Evolutionary conservation across 2,329 filamentous ascomycete genomes (phyloP).

Genomic region (Hymenoscyphus occultus): DNA sequence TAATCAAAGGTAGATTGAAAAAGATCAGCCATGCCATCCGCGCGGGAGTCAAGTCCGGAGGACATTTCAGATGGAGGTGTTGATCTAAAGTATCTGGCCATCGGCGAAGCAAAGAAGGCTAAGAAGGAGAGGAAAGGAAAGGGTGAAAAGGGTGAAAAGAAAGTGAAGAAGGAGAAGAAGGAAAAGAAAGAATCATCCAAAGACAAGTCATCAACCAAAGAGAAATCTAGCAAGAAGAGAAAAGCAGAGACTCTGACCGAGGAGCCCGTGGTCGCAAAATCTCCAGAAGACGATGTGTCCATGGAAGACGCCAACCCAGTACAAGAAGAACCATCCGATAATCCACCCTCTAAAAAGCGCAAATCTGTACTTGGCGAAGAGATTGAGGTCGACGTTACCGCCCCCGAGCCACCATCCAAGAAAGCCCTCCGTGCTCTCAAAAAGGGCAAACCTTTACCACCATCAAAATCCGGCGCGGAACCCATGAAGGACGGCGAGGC

Average conservation of each 20-base stretch:
- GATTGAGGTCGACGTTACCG: conserved; percentile 83
- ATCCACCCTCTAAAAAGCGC: conserved; percentile 55
- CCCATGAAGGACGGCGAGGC: conserved; percentile 39
- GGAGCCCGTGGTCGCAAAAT: conserved; percentile 10
- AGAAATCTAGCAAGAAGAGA: conserved; percentile 32
- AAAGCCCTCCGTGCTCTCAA: conserved; percentile 87
- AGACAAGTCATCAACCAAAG: conserved; percentile 30
- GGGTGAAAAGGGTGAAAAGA: conserved; percentile 3
- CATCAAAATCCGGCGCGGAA: conserved; percentile 44
- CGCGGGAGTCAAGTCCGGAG: not conserved
- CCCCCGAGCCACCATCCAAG: conserved; percentile 94
- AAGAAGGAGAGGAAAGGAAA: not conserved
- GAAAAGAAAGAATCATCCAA: conserved; percentile 11
- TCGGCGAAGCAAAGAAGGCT: not conserved
- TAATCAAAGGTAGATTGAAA: not conserved
- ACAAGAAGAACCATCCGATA: conserved; percentile 12
- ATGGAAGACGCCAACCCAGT: conserved; percentile 5
- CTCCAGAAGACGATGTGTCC: conserved; percentile 1
- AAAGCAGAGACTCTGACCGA: conserved; percentile 23
- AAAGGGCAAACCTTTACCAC: conserved; percentile 64
- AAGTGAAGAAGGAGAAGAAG: conserved; percentile 13
- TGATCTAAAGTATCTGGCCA: not conserved
- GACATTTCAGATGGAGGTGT: not conserved
- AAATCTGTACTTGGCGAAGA: conserved; percentile 61
- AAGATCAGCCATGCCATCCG: not conserved